A percentile compares a stretch with the other conserved stretches of the same genome.
These are phyloP conservation scores for Microbotryomycetes sp. DNA, from an alignment of 1,284 basidiomycete species.

Conservation along the genomic window DNA sequence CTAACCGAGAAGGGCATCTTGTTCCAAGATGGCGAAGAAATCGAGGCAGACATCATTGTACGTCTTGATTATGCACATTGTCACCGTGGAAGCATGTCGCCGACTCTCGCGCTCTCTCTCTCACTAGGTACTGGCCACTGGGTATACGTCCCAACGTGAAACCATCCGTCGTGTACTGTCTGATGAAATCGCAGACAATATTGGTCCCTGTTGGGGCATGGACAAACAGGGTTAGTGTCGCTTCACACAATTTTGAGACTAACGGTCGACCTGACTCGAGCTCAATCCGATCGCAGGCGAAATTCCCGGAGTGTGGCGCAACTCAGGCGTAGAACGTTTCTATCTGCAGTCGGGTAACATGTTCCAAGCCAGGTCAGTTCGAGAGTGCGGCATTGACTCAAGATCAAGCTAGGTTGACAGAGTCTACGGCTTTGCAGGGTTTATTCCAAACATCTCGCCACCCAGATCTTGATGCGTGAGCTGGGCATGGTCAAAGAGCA, in stretches of 20 bases:
- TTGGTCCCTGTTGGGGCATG: constrained; percentile 55
- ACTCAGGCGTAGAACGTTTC: constrained; percentile 38
- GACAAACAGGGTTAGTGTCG: constrained; percentile 55
- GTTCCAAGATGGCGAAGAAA: constrained; percentile 41
- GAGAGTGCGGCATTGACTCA: too few relatives aligned
- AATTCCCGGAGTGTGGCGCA: constrained; percentile 40
- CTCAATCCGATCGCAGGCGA: too few relatives aligned
- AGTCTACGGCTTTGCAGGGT: neutral
- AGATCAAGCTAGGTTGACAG: constrained; percentile 4
- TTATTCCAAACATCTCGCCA: constrained; percentile 27
- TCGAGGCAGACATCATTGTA: constrained; percentile 41
- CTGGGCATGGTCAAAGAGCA: constrained; percentile 29
- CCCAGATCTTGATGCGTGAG: constrained; percentile 36
- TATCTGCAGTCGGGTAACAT: constrained; percentile 50
- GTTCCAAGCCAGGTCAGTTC: constrained; percentile 36
- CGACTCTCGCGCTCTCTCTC: neutral
- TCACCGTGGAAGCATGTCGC: neutral
- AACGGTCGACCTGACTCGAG: too few relatives aligned
- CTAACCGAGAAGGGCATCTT: constrained; percentile 36
- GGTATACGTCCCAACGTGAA: constrained; percentile 37
- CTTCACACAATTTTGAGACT: too few relatives aligned
- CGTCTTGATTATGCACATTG: neutral
- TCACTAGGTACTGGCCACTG: constrained; percentile 29
- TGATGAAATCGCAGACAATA: constrained; percentile 48
- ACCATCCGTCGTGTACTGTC: constrained; percentile 50